phyloP scores from a whole-genome alignment of 768 basidiomycete species.

The Hypholoma sublateritium region DNA sequence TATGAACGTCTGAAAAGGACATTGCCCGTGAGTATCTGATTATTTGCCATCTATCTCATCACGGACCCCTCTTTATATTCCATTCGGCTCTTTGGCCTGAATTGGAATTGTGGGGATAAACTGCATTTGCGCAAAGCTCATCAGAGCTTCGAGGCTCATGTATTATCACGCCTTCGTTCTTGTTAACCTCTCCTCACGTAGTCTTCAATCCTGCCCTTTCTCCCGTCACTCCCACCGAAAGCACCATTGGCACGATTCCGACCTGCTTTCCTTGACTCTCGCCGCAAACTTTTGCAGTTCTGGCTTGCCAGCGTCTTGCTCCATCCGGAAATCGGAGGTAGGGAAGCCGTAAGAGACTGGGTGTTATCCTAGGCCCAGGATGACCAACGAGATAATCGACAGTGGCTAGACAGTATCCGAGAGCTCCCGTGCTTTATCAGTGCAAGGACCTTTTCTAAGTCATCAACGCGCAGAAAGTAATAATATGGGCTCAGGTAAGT shows the following conservation, averaged over 20 bases:
- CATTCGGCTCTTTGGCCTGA: background rate
- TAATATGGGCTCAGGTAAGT: no score
- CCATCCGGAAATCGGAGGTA: conserved; percentile 70
- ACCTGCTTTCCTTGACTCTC: conserved; percentile 63
- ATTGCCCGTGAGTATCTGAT: conserved; percentile 45
- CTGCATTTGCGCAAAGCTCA: no score
- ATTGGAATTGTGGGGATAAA: background rate
- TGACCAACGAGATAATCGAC: background rate
- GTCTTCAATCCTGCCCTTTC: conserved; percentile 41
- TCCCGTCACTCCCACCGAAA: conserved; percentile 70
- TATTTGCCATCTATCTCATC: background rate
- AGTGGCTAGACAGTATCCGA: no score
- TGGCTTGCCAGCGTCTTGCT: conserved; percentile 66
- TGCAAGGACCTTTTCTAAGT: no score
- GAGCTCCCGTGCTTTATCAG: no score
- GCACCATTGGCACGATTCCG: conserved; percentile 66
- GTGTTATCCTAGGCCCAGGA: conserved; percentile 34
- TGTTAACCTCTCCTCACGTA: conserved; percentile 23
- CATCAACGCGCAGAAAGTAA: no score
- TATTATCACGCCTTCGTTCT: background rate
- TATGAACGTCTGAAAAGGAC: conserved; percentile 44
- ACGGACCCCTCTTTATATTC: background rate
- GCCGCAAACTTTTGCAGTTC: conserved; percentile 58
- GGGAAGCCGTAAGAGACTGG: conserved; percentile 60
- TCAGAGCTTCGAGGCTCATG: no score